Conservation (phyloP, 352 stramenopile genomes). For the Peronosclerospora sorghi region DNA sequence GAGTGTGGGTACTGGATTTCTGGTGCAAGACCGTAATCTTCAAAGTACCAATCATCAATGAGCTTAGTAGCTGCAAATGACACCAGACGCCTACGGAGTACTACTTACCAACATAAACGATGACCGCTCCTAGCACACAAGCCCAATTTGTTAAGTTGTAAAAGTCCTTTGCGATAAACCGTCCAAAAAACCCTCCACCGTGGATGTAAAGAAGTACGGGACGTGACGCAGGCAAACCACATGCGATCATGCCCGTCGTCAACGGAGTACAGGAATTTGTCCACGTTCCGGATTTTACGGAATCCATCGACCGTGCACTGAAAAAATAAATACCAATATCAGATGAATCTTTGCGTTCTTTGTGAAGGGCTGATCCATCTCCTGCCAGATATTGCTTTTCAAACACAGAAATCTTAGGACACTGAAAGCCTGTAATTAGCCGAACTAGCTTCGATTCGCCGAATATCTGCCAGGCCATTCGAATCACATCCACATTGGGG, state of each 20-base stretch:
- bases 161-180: constrained; percentile 82
- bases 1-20: constrained; percentile 75
- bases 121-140: constrained; percentile 52
- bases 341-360: constrained; percentile 22
- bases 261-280: constrained; percentile 35
- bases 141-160: constrained; percentile 70
- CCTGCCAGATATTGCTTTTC: constrained; percentile 50
- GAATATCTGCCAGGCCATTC: constrained; percentile 75
- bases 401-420: constrained; percentile 50
- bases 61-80: no score
- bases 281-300: constrained; percentile 63
- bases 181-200: constrained; percentile 77
- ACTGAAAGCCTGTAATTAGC: constrained; percentile 50
- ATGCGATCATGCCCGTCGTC: constrained; percentile 55
- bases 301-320: constrained; percentile 51
- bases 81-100: constrained; percentile 1
- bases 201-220: constrained; percentile 83
- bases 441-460: constrained; percentile 68
- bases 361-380: constrained; percentile 27
- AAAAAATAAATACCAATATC: constrained; percentile 70
- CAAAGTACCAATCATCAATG: no score
- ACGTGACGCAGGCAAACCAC: constrained; percentile 47
- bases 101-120: constrained; percentile 76
- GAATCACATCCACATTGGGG: constrained; percentile 76
- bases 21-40: constrained; percentile 75